Conservation (phyloP, 305 asterid genomes). For the Fraxinus sp. region DNA sequence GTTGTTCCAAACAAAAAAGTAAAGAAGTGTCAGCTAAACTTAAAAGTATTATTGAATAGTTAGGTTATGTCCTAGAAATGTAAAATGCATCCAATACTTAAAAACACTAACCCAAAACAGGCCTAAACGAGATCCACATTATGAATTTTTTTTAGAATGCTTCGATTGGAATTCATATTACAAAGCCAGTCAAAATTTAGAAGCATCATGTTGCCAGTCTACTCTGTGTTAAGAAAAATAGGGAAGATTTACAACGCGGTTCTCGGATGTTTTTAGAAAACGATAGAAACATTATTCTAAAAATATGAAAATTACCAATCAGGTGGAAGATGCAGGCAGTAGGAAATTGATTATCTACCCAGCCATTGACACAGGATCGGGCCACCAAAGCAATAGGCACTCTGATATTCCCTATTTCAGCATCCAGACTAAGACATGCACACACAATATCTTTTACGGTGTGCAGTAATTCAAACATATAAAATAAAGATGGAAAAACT, state of each 20-base stretch:
- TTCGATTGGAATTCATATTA: background rate
- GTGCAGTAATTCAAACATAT: background rate
- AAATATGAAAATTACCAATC: background rate
- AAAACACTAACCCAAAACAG: conserved; percentile 6
- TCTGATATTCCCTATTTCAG: background rate
- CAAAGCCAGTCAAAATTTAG: background rate
- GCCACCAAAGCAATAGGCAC: background rate
- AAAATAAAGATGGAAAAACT: background rate
- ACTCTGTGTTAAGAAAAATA: background rate
- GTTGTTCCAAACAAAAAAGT: conserved; percentile 16
- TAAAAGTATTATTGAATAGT: background rate
- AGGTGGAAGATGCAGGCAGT: background rate
- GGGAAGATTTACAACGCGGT: background rate
- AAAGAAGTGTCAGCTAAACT: conserved; percentile 12
- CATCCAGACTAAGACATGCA: background rate
- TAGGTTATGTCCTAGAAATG: background rate
- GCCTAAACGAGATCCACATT: conserved; percentile 3
- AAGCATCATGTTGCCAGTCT: background rate
- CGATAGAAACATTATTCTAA: background rate
- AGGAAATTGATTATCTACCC: background rate
- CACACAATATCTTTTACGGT: background rate
- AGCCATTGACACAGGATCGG: background rate
- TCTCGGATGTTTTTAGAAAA: background rate
- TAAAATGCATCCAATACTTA: conserved; percentile 2
- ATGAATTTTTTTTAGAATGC: conserved; percentile 1